A percentile compares a stretch with the other conserved stretches of the same genome.
These are phyloP conservation scores for Jamesozyma lodderae DNA, from an alignment of 805 yeast species.

Conservation along the genomic window DNA sequence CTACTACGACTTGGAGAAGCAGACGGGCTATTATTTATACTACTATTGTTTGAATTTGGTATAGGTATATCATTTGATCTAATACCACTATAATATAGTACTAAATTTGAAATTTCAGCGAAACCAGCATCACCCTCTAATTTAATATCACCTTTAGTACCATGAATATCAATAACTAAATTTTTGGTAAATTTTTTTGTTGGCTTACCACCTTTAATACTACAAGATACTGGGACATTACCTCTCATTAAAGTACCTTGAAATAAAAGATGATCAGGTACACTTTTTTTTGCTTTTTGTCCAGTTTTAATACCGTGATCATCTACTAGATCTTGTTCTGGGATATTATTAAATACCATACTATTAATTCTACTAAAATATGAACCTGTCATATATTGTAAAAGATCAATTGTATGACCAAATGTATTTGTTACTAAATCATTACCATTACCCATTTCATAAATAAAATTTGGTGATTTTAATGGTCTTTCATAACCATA, in stretches of 20 bases:
- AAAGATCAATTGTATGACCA: constrained; percentile 26
- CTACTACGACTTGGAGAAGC: neutral
- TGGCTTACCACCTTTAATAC: constrained; percentile 28
- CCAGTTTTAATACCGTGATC: constrained; percentile 20
- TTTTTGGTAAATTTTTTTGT: constrained; percentile 28
- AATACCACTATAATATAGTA: constrained; percentile 25
- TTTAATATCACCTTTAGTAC: constrained; percentile 28
- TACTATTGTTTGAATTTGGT: constrained; percentile 1
- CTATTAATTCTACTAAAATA: constrained; percentile 23
- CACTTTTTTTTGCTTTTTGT: constrained; percentile 17
- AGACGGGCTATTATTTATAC: neutral
- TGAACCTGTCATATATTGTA: constrained; percentile 26
- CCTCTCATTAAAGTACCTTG: constrained; percentile 24
- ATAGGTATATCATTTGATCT: constrained; percentile 13
- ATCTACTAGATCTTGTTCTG: constrained; percentile 22
- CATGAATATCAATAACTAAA: constrained; percentile 28
- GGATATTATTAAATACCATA: constrained; percentile 26
- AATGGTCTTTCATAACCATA: constrained; percentile 25
- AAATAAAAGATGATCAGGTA: constrained; percentile 26
- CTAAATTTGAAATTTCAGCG: constrained; percentile 27
- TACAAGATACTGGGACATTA: constrained; percentile 26
- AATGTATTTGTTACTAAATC: constrained; percentile 24
- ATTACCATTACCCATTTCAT: constrained; percentile 23
- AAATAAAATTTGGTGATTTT: constrained; percentile 21
- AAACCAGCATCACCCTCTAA: constrained; percentile 31